Evolutionary conservation across 2,329 filamentous ascomycete species (phyloP).

Genomic region (Stemphylium lycopersici): DNA sequence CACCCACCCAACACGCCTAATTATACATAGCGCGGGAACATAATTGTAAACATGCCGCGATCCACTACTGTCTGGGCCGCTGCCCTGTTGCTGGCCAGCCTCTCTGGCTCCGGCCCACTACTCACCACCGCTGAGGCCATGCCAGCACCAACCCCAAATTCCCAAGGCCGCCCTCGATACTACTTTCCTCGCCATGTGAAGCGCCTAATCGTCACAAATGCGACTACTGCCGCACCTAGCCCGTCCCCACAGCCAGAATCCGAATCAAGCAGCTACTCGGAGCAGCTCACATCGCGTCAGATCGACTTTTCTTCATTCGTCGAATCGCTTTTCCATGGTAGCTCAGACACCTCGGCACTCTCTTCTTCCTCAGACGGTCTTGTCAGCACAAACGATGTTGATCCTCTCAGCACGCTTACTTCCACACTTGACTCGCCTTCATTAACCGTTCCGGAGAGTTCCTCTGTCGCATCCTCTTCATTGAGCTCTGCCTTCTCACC

Average conservation of each 20-base stretch:
- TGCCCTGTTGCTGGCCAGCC: slow-evolving; percentile 51
- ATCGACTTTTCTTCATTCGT: slow-evolving; percentile 37
- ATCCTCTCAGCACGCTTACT: slow-evolving; percentile 20
- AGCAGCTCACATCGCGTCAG: slow-evolving; percentile 27
- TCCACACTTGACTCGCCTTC: slow-evolving; percentile 17
- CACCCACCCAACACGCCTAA: slow-evolving; percentile 32
- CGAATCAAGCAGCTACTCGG: slow-evolving; percentile 16
- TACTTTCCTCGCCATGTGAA: slow-evolving; percentile 57
- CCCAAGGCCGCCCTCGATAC: slow-evolving; percentile 49
- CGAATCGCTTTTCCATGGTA: slow-evolving; percentile 30
- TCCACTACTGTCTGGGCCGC: slow-evolving; percentile 55
- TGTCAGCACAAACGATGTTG: slow-evolving; percentile 18
- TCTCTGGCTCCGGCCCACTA: slow-evolving; percentile 54
- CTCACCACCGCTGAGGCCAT: slow-evolving; percentile 57
- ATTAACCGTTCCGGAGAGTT: slow-evolving; percentile 22
- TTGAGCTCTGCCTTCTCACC: slow-evolving; percentile 1
- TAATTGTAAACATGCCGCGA: slow-evolving; percentile 52
- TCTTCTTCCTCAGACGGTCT: slow-evolving; percentile 8
- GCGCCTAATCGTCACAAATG: slow-evolving; percentile 49
- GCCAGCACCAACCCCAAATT: slow-evolving; percentile 50
- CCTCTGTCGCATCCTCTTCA: slow-evolving; percentile 4
- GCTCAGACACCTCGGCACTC: slow-evolving; percentile 20
- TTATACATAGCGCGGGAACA: slow-evolving; percentile 33
- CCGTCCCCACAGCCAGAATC: slow-evolving; percentile 14
- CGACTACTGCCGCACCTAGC: slow-evolving; percentile 37